Evolutionary conservation across 495 filamentous ascomycete genomes (phyloP).

Genomic region (Penicillium parvum): DNA sequence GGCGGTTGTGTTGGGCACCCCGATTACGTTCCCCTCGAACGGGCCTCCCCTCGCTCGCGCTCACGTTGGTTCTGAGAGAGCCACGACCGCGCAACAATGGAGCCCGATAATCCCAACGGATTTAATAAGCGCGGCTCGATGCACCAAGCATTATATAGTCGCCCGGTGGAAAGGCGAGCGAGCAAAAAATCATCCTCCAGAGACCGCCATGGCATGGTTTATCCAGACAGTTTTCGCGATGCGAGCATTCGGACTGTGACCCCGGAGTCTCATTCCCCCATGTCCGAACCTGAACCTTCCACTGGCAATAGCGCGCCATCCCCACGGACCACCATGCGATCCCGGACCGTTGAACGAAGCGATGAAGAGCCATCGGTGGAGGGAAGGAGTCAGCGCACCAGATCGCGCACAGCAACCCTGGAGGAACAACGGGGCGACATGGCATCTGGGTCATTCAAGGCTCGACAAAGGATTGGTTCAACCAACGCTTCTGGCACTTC

Average conservation of each 20-base stretch:
- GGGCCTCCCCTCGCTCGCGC: conserved; percentile 23
- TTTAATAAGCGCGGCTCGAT: conserved; percentile 42
- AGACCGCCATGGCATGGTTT: conserved; percentile 51
- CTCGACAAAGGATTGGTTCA: conserved; percentile 43
- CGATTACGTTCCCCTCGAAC: conserved; percentile 10
- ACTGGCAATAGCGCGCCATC: conserved; percentile 37
- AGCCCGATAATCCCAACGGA: conserved; percentile 41
- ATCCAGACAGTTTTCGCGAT: conserved; percentile 49
- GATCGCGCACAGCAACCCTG: conserved; percentile 47
- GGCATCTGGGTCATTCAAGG: conserved; percentile 33
- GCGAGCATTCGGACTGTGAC: conserved; percentile 46
- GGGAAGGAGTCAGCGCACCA: conserved; percentile 36
- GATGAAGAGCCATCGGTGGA: conserved; percentile 35
- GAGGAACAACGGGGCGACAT: conserved; percentile 46
- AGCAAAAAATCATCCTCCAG: conserved; percentile 53
- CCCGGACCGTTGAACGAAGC: conserved; percentile 29
- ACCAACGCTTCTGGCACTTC: conserved; percentile 36
- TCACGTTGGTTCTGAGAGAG: conserved; percentile 9
- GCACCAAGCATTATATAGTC: conserved; percentile 40
- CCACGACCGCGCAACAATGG: conserved; percentile 33
- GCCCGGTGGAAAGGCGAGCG: conserved; percentile 45
- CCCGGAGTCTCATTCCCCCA: conserved; percentile 43
- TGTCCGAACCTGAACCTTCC: conserved; percentile 38
- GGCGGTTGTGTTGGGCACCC: conserved; percentile 19
- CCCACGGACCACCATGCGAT: conserved; percentile 37